Base-by-base conservation (phyloP, 768 basidiomycete species). In the Boletus insuetus region DNA sequence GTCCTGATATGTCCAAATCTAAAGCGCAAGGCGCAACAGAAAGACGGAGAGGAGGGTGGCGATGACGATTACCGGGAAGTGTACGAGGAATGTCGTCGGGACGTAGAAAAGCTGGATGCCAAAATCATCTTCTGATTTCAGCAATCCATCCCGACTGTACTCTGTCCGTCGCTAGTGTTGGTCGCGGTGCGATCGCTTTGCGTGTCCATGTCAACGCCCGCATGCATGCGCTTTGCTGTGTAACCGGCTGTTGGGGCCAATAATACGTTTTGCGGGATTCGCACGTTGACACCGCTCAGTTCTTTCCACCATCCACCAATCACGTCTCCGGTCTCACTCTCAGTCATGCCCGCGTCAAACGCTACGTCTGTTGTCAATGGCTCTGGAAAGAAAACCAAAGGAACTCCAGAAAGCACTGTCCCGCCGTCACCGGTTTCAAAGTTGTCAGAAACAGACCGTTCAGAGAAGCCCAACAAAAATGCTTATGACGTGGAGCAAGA, bases 1-100 rank as follows among this genome's bases (percentile, higher is more conserved):
- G 95, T 99, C 6, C 90, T 99, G 85, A 79, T 98, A 49, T 94
- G 90, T 70, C 90, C 91, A 1, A 78, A 87, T 67, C 79, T 84
- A 69, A 91, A 91, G 69, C 84, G 83, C 70, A 89, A 85, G 67
- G 69, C 72, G 45, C 86, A 84, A 64, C 74, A 77, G 65, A 86
- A 88, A 62, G 79, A 75, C 16, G 74, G 71, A 6, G 85, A 84
- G 41, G 86, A 81, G 39, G 83, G 79, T 22, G 82, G 82, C 64
- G 90, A 92, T 57, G 87, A 89, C 53, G 95, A 97, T 66, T 96
- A 91, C 74, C 81, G 81, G 69, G 89, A 92, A 65, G 73, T 89
- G 56, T 94, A 95, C 72, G 84, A 90, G 42, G 93, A 97, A 69
- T 88, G 91, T 66, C 84, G 80, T 64, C 79, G 80, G 67, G 96